A percentile compares a stretch with the other conserved stretches of the same genome.
phyloP scores from a whole-genome alignment of 2,329 filamentous ascomycete species.

The Pyrenochaeta sp. region DNA sequence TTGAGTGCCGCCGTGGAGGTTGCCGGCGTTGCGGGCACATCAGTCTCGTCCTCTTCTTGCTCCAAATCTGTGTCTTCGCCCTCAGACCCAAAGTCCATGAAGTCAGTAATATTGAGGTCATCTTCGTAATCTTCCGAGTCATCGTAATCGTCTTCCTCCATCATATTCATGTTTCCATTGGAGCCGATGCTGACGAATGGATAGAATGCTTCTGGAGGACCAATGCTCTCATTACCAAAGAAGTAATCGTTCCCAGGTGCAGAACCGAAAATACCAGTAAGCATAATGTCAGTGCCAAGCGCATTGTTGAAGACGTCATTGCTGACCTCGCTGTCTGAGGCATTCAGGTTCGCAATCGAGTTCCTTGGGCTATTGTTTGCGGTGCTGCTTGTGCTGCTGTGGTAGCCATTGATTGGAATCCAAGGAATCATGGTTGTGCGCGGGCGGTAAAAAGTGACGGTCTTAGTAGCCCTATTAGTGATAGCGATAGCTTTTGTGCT shows the following conservation, averaged over 20 bases:
- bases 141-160: conserved; percentile 65
- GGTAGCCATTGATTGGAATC: conserved; percentile 39
- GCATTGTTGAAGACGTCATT: conserved; percentile 45
- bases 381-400: conserved; percentile 51
- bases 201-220: conserved; percentile 79
- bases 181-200: conserved; percentile 66
- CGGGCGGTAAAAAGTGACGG: conserved; percentile 53
- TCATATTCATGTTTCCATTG: conserved; percentile 65
- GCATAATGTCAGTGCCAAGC: conserved; percentile 73
- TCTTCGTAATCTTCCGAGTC: conserved; percentile 69
- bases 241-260: conserved; percentile 55
- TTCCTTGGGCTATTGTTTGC: conserved; percentile 51
- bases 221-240: conserved; percentile 69
- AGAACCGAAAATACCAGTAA: conserved; percentile 71
- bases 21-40: conserved; percentile 47
- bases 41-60: conserved; percentile 46
- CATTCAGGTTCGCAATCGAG: conserved; percentile 44
- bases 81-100: conserved; percentile 49
- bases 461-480: conserved; percentile 51
- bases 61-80: conserved; percentile 46
- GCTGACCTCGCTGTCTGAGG: conserved; percentile 51
- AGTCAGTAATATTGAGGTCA: conserved; percentile 51
- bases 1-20: conserved; percentile 39
- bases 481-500: conserved; percentile 52
- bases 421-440: conserved; percentile 37